Conservation (phyloP, 768 basidiomycete genomes). For the Gymnopilus dilepis region DNA sequence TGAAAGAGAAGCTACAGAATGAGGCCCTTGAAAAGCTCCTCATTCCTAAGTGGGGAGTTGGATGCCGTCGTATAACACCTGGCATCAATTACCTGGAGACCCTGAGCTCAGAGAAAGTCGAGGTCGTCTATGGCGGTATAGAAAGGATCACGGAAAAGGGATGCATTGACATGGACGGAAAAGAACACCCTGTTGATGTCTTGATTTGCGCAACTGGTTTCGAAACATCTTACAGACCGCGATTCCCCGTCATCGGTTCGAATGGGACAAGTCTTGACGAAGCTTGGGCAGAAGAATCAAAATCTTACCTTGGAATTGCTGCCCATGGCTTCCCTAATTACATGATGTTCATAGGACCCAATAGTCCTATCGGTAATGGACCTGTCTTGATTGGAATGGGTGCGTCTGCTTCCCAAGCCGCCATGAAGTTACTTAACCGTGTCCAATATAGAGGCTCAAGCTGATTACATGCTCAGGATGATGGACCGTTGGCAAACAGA, state of each 20-base stretch:
- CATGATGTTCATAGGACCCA: conserved; percentile 37
- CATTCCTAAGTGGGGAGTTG: too few species aligned
- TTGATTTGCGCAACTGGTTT: too few species aligned
- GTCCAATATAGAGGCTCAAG: conserved; percentile 32
- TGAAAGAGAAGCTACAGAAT: too few species aligned
- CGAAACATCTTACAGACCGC: too few species aligned
- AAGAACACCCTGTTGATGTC: too few species aligned
- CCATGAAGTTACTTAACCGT: background rate
- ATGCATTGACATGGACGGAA: too few species aligned
- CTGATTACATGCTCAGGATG: conserved; percentile 39
- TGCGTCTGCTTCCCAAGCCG: too few species aligned
- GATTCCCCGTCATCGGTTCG: conserved; percentile 28
- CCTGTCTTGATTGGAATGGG: conserved; percentile 36
- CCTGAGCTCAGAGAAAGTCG: conserved; percentile 35
- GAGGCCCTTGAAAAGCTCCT: too few species aligned
- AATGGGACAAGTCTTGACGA: conserved; percentile 33
- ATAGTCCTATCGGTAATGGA: conserved; percentile 41
- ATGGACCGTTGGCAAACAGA: conserved; percentile 41
- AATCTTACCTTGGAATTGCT: conserved; percentile 36
- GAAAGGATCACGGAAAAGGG: conserved; percentile 31
- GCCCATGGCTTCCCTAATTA: conserved; percentile 41
- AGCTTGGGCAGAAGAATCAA: conserved; percentile 38
- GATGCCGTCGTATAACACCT: conserved; percentile 23
- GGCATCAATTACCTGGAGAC: conserved; percentile 43
- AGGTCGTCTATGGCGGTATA: conserved; percentile 36